Conservation (phyloP, 805 yeast genomes). For the Yamadazyma paraphyllophila region DNA sequence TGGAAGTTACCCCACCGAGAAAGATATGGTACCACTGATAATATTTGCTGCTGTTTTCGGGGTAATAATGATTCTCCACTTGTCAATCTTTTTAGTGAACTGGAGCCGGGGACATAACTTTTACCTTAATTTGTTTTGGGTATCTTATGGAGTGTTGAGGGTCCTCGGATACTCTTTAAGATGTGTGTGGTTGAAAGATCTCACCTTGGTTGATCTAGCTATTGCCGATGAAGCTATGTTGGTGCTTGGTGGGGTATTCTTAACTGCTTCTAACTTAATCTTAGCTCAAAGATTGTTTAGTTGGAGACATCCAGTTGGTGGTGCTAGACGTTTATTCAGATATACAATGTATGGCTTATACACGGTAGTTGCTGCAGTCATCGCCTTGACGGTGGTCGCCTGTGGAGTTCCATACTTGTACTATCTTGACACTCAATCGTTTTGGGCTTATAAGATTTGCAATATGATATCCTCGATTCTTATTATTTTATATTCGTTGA, state of each 20-base stretch:
- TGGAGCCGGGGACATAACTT: slow-evolving; percentile 57
- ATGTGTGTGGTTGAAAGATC: slow-evolving; percentile 53
- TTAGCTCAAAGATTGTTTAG: slow-evolving; percentile 68
- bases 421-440: slow-evolving; percentile 45
- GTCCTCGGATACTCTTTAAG: slow-evolving; percentile 59
- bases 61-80: slow-evolving; percentile 45
- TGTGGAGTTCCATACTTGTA: slow-evolving; percentile 60
- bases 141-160: slow-evolving; percentile 49
- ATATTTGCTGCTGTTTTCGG: slow-evolving; percentile 53
- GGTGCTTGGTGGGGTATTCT: slow-evolving; percentile 54
- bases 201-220: slow-evolving; percentile 47
- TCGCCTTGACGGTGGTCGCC: slow-evolving; percentile 68
- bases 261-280: slow-evolving; percentile 58
- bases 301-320: slow-evolving; percentile 75
- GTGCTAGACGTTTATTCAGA: slow-evolving; percentile 53
- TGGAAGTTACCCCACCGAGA: slow-evolving; percentile 57
- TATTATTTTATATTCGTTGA: slow-evolving; percentile 46
- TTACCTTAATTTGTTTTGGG: slow-evolving; percentile 50
- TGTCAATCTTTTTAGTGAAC: slow-evolving; percentile 47
- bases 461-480: slow-evolving; percentile 43
- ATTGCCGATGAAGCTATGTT: slow-evolving; percentile 55
- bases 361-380: slow-evolving; percentile 51
- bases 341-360: slow-evolving; percentile 49
- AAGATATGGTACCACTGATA: slow-evolving; percentile 58
- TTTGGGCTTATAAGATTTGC: slow-evolving; percentile 52